These are phyloP conservation scores for Clarireedia monteithiana DNA, from an alignment of 2,329 filamentous ascomycete genomes.

Conservation along the genomic window DNA sequence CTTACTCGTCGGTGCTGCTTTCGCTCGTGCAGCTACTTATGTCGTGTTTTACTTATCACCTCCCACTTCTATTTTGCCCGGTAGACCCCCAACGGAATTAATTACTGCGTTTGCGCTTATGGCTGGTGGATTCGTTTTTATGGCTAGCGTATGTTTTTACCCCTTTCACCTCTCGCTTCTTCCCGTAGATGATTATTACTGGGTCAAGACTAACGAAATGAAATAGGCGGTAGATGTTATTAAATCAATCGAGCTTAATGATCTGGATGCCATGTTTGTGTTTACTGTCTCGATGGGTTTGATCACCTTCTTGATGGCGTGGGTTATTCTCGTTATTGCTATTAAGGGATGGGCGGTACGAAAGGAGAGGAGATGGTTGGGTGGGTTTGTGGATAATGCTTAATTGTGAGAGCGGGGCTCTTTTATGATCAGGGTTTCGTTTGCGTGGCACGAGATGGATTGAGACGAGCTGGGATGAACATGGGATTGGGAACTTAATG, in stretches of 20 bases:
- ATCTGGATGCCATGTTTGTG: conserved; percentile 84
- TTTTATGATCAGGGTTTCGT: neutral
- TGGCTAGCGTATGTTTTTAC: conserved; percentile 68
- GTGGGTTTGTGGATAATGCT: neutral
- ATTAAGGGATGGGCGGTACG: conserved; percentile 78
- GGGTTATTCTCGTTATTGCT: conserved; percentile 68
- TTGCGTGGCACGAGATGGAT: neutral
- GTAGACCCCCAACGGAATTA: conserved; percentile 85
- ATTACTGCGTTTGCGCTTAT: conserved; percentile 80
- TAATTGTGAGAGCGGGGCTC: neutral
- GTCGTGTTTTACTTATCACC: conserved; percentile 71
- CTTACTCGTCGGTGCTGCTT: conserved; percentile 71
- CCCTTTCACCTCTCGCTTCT: neutral
- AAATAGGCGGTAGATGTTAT: conserved; percentile 66
- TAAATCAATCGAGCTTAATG: conserved; percentile 64
- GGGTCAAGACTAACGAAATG: conserved; percentile 15
- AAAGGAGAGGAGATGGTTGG: conserved; percentile 28
- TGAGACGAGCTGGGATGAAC: neutral
- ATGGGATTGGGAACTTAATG: no score
- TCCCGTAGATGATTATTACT: neutral
- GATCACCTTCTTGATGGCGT: conserved; percentile 78
- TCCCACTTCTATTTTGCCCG: conserved; percentile 70
- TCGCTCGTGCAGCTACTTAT: conserved; percentile 75
- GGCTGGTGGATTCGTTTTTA: conserved; percentile 82
- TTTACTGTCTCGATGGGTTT: conserved; percentile 85